phyloP scores from a whole-genome alignment of 2,329 filamentous ascomycete genomes.

The Podosphaera fusca region DNA sequence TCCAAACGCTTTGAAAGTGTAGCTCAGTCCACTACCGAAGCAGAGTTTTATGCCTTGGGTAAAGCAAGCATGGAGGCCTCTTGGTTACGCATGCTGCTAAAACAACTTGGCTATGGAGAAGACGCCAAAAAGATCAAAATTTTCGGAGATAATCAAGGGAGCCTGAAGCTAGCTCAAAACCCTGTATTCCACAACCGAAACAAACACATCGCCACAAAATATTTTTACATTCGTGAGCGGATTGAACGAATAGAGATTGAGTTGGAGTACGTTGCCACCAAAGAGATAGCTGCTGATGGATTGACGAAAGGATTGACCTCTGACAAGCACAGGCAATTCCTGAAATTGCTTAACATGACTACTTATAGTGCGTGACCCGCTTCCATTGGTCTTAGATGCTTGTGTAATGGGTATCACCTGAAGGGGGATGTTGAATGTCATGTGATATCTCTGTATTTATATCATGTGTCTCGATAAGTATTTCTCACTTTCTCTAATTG shows the following conservation, averaged over 20 bases:
- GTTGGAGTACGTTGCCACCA: neutral
- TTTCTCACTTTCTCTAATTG: neutral
- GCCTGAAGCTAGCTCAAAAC: neutral
- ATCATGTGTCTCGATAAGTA: no score
- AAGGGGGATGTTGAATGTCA: neutral
- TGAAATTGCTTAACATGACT: neutral
- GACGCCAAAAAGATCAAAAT: neutral
- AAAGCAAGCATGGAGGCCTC: neutral
- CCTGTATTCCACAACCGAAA: neutral
- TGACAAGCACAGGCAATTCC: neutral
- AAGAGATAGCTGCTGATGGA: neutral
- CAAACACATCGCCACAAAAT: neutral
- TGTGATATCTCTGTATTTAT: neutral
- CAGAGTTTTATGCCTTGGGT: neutral
- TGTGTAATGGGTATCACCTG: neutral
- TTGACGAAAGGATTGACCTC: neutral
- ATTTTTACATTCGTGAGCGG: neutral
- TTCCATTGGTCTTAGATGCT: neutral
- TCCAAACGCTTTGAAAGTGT: slow-evolving; percentile 1
- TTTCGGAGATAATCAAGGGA: neutral
- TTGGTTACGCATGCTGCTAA: neutral
- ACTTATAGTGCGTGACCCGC: neutral
- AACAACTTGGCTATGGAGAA: neutral
- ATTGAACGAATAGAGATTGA: neutral
- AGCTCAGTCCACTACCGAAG: neutral